A percentile compares a stretch with the other conserved stretches of the same genome.
Evolutionary conservation across 164 flowering plant species (phyloP).

Genomic region (Stephania yunnanensis): DNA sequence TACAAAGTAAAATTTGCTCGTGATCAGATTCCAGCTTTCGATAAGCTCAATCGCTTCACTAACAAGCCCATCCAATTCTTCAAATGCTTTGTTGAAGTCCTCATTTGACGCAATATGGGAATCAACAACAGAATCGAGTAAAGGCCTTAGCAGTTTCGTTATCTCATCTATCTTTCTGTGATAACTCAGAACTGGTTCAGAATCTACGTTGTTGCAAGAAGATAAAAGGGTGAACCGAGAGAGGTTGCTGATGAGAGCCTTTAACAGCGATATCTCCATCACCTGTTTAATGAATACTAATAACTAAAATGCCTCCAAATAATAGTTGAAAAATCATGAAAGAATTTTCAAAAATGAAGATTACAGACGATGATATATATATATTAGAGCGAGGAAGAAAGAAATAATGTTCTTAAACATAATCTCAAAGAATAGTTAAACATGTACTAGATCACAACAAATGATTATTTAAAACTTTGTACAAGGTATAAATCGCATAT

Average conservation of each 20-base stretch:
- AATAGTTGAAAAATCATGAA: not conserved
- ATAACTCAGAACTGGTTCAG: conserved; percentile 52
- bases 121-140: conserved; percentile 53
- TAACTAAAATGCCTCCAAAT: not conserved
- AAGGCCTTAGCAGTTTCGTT: conserved; percentile 55
- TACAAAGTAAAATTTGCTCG: conserved; percentile 82
- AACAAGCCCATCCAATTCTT: conserved; percentile 47
- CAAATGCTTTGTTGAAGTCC: conserved; percentile 37
- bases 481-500: not conserved
- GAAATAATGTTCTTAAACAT: not conserved
- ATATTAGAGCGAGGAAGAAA: too few relatives aligned
- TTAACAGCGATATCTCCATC: conserved; percentile 76
- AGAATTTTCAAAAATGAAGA: not conserved
- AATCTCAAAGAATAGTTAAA: not conserved
- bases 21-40: conserved; percentile 63
- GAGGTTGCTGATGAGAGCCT: conserved; percentile 54
- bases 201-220: conserved; percentile 34
- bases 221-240: conserved; percentile 43
- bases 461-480: not conserved
- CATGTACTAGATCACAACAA: not conserved
- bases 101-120: conserved; percentile 50
- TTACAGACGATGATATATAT: not conserved
- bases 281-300: conserved; percentile 30
- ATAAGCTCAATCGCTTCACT: conserved; percentile 54
- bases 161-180: conserved; percentile 57